phyloP scores from a whole-genome alignment of 148 eudicot genomes.

The Rhododendron molle region DNA sequence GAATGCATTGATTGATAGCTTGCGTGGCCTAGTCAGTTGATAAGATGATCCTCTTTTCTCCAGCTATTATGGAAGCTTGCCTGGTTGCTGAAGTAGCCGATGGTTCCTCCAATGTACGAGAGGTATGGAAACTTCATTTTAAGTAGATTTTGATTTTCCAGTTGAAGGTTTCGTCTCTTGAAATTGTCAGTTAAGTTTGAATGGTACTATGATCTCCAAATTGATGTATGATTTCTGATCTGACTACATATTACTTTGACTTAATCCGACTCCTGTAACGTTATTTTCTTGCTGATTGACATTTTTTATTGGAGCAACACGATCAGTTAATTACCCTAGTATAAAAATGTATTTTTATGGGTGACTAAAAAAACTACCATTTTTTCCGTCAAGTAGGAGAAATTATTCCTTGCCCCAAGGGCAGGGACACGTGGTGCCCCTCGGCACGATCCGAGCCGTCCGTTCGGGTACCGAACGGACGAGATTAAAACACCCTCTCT shows the following conservation, averaged over 20 bases:
- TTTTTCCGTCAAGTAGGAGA: too few relatives aligned
- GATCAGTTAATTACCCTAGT: not conserved
- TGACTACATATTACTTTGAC: not conserved
- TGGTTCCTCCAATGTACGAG: conserved; percentile 43
- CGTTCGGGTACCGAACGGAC: too few relatives aligned
- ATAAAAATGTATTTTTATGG: not conserved
- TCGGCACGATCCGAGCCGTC: too few relatives aligned
- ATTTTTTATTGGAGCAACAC: not conserved
- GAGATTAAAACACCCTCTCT: too few relatives aligned
- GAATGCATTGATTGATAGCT: not conserved
- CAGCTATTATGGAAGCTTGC: conserved; percentile 53
- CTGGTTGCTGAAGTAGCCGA: conserved; percentile 45
- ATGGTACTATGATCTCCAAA: not conserved
- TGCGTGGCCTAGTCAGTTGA: not conserved
- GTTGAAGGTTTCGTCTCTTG: not conserved
- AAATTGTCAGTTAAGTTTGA: not conserved
- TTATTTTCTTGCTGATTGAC: not conserved
- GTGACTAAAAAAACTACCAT: not conserved
- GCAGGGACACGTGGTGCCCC: too few relatives aligned
- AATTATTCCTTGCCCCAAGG: too few relatives aligned
- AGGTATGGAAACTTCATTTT: conserved; percentile 40
- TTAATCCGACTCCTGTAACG: not conserved
- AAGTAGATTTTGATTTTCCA: conserved; percentile 17
- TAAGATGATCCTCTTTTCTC: conserved; percentile 6
- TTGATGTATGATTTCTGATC: not conserved